Evolutionary conservation across 495 filamentous ascomycete species (phyloP), one percentile per base, ranked within the genome.

Genomic region (Hypoxylon crocopeplum): DNA sequence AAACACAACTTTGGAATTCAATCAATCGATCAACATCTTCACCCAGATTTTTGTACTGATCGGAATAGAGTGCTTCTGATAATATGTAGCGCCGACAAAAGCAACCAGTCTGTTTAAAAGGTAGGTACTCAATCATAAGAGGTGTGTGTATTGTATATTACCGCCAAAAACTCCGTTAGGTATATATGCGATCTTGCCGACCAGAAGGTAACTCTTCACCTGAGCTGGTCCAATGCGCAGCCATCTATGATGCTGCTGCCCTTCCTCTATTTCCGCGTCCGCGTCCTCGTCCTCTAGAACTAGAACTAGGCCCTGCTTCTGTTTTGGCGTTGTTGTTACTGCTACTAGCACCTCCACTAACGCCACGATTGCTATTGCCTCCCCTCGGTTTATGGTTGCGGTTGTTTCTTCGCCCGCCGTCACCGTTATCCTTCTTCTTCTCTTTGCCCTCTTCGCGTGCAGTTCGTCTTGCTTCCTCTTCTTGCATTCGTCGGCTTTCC

Each of bases 401-500:
- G 15, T 59, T 54, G 24, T 33, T 41, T 24, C 40, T 59, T 44
- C 49, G 49, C 3, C 61, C 50, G 10, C 55, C 27, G 32, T 3
- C 32, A 17, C 53, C 37, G 8, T 38, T 30, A 4, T 62, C 56
- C 27, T 66, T 67, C 19, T 64, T 62, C 45, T 72, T 69, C 12
- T 67, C 59, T 50, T 64, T 68, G 11, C 55, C 57, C 38, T 56
- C 69, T 39, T 73, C 69, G 24, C 70, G 59, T 22, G 53, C 61
- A 13, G 62, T 11, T 52, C 68, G 53, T 30, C 72, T 76, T 47
- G 86, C 88, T 12, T 88, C 86, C 32, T 91, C 80, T 39, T 86
- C 86, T 49, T 83, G 79, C 52, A 77, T 76, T 40, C 88, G 82
- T 61, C 83, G 82, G 69, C 88, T 92, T 69, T 98, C 94, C 50